phyloP scores from a whole-genome alignment of 495 filamentous ascomycete genomes.

The Penicillium samsonianum region DNA sequence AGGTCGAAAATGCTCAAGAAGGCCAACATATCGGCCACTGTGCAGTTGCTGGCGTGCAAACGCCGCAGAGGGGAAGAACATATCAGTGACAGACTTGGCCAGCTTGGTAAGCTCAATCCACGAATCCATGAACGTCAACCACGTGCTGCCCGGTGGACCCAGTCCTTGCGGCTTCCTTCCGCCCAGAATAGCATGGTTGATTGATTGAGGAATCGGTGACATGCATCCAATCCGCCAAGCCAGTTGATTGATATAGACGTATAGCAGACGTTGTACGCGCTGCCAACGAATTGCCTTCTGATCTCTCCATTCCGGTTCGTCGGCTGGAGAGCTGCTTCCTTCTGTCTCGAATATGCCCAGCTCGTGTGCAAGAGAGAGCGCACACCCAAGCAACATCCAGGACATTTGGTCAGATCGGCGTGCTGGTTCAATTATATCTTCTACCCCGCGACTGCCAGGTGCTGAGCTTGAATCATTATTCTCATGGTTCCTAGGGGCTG shows the following conservation, averaged over 20 bases:
- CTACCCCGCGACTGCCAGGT: conserved; percentile 42
- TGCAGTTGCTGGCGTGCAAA: conserved; percentile 54
- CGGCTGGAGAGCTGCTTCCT: conserved; percentile 20
- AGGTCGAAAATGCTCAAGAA: conserved; percentile 55
- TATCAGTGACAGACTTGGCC: conserved; percentile 54
- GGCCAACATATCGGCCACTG: conserved; percentile 53
- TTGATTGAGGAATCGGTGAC: conserved; percentile 54
- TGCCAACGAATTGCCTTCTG: conserved; percentile 45
- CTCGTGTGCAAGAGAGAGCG: conserved; percentile 53
- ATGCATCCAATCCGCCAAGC: conserved; percentile 56
- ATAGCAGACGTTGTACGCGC: conserved; percentile 49
- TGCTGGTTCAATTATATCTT: conserved; percentile 54
- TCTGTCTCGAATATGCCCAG: conserved; percentile 53
- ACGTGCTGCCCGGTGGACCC: conserved; percentile 37
- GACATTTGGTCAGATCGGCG: conserved; percentile 58
- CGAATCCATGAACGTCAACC: conserved; percentile 50
- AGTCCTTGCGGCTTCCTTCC: conserved; percentile 34
- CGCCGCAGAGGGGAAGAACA: conserved; percentile 53
- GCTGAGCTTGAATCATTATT: conserved; percentile 17
- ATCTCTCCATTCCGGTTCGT: conserved; percentile 35
- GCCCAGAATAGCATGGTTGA: conserved; percentile 44
- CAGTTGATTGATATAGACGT: conserved; percentile 56
- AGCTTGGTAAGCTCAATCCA: conserved; percentile 57
- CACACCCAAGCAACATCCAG: conserved; percentile 56
- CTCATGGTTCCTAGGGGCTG: conserved; percentile 23